A percentile compares a stretch with the other conserved stretches of the same genome.
These are phyloP conservation scores for Nitzschia putrida DNA, from an alignment of 108 stramenopile genomes.

Conservation along the genomic window DNA sequence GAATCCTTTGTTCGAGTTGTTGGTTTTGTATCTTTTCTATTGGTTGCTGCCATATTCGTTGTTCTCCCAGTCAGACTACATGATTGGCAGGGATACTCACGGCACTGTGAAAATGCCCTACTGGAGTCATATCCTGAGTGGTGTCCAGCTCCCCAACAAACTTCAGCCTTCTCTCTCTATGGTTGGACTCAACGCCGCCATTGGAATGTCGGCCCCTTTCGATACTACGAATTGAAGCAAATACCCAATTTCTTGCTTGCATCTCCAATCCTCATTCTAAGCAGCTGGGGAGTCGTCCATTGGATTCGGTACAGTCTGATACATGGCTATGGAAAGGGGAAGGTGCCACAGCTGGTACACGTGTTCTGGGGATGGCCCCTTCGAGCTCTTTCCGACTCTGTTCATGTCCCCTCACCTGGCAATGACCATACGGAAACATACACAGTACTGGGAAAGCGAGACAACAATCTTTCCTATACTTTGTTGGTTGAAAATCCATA, in stretches of 20 bases:
- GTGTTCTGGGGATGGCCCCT: conserved; percentile 32
- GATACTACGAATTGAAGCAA: conserved; percentile 78
- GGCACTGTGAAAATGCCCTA: conserved; percentile 45
- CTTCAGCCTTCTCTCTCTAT: conserved; percentile 68
- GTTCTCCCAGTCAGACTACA: conserved; percentile 55
- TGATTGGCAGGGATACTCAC: conserved; percentile 50
- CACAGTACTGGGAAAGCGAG: no score
- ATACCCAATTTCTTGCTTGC: conserved; percentile 86
- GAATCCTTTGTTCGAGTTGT: conserved; percentile 9
- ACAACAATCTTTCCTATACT: neutral
- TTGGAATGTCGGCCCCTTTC: conserved; percentile 87
- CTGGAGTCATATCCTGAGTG: conserved; percentile 31
- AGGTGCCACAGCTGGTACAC: conserved; percentile 8
- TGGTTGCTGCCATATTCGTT: conserved; percentile 40
- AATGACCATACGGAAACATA: neutral
- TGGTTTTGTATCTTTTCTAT: conserved; percentile 9
- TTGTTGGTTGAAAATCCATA: conserved; percentile 22
- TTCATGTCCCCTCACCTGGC: neutral
- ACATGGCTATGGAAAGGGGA: conserved; percentile 30
- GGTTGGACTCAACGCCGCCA: conserved; percentile 73
- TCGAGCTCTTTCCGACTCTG: conserved; percentile 33
- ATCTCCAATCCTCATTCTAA: conserved; percentile 54
- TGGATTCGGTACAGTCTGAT: conserved; percentile 66
- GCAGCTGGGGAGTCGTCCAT: conserved; percentile 36
- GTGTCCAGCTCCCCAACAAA: conserved; percentile 30